Base-by-base conservation (phyloP, 371 early-diverging fungal species). In the Catenaria anguillulae region DNA sequence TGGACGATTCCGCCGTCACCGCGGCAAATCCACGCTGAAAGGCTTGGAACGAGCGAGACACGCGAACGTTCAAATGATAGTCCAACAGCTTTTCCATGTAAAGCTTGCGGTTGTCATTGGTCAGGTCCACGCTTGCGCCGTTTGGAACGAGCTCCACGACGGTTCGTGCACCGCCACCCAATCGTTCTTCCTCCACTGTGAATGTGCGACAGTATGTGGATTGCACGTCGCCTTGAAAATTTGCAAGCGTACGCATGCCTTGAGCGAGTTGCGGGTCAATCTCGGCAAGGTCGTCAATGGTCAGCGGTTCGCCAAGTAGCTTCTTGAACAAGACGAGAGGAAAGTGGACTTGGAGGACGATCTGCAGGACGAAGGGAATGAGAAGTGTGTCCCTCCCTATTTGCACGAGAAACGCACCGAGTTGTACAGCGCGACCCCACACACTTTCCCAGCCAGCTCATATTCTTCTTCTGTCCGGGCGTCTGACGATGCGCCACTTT, bases 371-470 rank as follows among this genome's bases (percentile, higher is more conserved):
- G n/a, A n/a, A n/a, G n/a, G n/a, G n/a, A n/a, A n/a, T n/a, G n/a
- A n/a, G n/a, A 55, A 23, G n/a, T n/a, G n/a, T n/a, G n/a, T n/a
- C n/a, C n/a, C n/a, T n/a, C n/a, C n/a, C n/a, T n/a, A n/a, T n/a
- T n/a, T n/a, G n/a, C n/a, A n/a, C n/a, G n/a, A n/a, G n/a, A n/a
- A 3, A 4, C 29, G 2, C 2, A 84, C 89, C 29, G 87, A 86
- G 69, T 98, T 93, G 70, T 93, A 92, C 24, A 98, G 87, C 26
- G 94, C 92, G 56, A 95, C 69, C 0, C 96, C 98, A 34, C 95
- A 79, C 3, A 96, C 75, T 19, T 88, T 77, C 10, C 97, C 97
- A 3, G 91, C 82, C 61, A 94, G 80, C 55, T 85, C 52, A 15
- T 61, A 61, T 13, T 61, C n/a, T n/a, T n/a, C n/a, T n/a, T n/a